Evolutionary conservation across 805 yeast genomes (phyloP), one percentile per base, ranked within the genome.

Genomic region (Wickerhamiella musiphila): DNA sequence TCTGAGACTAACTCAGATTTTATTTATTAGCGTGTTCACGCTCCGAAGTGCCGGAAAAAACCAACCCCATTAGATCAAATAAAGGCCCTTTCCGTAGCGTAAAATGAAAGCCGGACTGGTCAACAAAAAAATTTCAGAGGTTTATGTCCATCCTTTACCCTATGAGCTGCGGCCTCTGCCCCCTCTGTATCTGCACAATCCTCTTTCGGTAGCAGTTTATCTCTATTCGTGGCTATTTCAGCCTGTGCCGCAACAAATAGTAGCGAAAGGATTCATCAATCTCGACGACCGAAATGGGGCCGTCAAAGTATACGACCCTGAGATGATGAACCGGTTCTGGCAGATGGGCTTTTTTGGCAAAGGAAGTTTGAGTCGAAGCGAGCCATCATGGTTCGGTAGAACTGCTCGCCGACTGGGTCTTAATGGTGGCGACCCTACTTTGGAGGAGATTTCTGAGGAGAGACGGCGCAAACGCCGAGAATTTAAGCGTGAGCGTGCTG

Each of bases 271-370:
- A 8, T 19, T 15, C 12, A 13, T 37, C 20, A 36, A 38, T 23
- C 28, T 33, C 8, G 26, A 23, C n/a, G 41, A 31, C 24, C 37
- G 37, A 18, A 43, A 35, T 13, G 33, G 49, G 23, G 45, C 49
- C 9, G 65, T 77, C 4, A 34, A 29, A 11, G 52, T 56, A 8
- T 31, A 31, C 16, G 45, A 45, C 27, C 53, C 52, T 1, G 40
- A 47, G 0, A 71, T 64, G 20, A 73, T 75, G 70, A 42, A 46
- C 14, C 53, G 53, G 24, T 55, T 90, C 2, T 90, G 96, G 96
- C 54, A 61, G 12, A 65, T 65, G 43, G 98, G 98, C 1, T 90
- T 83, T 48, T 90, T 82, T 49, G 98, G 98, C 5, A 90, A 86
- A 47, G 98, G 96, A 2, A 67, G 69, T 2, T 57, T 83, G 28